Evolutionary conservation across 768 basidiomycete species (phyloP).

Genomic region (Pleurotus citrinopileatus): DNA sequence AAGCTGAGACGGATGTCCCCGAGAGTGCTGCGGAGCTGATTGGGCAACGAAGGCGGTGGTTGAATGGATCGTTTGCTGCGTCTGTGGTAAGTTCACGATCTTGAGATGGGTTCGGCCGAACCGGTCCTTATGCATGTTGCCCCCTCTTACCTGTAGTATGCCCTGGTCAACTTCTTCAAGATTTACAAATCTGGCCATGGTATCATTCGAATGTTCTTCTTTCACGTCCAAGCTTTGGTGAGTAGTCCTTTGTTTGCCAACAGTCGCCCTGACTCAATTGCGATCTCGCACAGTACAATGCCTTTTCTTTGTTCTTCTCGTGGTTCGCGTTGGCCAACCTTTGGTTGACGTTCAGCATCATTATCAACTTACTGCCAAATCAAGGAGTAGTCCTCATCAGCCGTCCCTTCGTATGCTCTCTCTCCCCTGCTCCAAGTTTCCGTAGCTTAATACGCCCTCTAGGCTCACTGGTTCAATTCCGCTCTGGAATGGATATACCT

Average conservation of each 20-base stretch:
- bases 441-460: neutral
- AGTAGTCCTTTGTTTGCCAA: slow-evolving; percentile 26
- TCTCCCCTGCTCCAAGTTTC: neutral
- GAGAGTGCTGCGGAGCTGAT: slow-evolving; percentile 73
- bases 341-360: slow-evolving; percentile 92
- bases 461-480: slow-evolving; percentile 89
- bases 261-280: neutral
- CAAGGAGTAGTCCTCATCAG: slow-evolving; percentile 64
- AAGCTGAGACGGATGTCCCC: slow-evolving; percentile 76
- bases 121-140: neutral
- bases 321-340: slow-evolving; percentile 93
- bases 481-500: slow-evolving; percentile 84
- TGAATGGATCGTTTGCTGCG: slow-evolving; percentile 77
- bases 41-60: slow-evolving; percentile 73
- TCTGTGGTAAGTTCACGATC: slow-evolving; percentile 32
- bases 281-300: slow-evolving; percentile 63
- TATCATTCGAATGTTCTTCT: slow-evolving; percentile 90
- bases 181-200: slow-evolving; percentile 86
- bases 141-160: slow-evolving; percentile 49
- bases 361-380: slow-evolving; percentile 77
- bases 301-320: slow-evolving; percentile 80
- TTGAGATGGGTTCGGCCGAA: neutral
- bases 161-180: slow-evolving; percentile 88
- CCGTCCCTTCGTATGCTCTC: slow-evolving; percentile 58
- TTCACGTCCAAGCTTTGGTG: slow-evolving; percentile 89